phyloP scores from a whole-genome alignment of 2,329 filamentous ascomycete genomes.

The Fusarium sp. region DNA sequence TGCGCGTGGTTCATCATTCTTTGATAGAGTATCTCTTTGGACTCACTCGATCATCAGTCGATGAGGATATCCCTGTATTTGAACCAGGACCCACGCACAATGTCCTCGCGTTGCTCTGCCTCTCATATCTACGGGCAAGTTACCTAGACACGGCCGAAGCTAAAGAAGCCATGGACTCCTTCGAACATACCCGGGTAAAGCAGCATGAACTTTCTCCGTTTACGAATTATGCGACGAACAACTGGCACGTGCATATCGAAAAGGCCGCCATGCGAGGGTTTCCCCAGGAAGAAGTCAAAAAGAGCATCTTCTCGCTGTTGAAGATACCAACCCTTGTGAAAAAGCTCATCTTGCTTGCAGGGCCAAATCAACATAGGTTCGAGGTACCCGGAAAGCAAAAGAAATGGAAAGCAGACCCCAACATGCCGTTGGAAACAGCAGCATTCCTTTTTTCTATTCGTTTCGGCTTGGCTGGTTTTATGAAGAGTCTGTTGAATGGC shows the following conservation, averaged over 20 bases:
- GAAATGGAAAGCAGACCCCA: no score
- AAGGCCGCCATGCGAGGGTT: not conserved
- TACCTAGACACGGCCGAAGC: conserved; percentile 1
- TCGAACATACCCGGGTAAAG: no score
- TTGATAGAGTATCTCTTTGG: conserved; percentile 38
- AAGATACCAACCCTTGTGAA: not conserved
- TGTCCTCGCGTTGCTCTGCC: conserved; percentile 17
- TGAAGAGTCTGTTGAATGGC: not conserved
- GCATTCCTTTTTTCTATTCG: no score
- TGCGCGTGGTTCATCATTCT: conserved; percentile 38
- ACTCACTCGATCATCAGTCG: not conserved
- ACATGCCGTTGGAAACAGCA: no score
- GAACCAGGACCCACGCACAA: conserved; percentile 19
- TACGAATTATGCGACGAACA: not conserved
- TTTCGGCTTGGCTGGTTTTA: not conserved
- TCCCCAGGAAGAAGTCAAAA: not conserved
- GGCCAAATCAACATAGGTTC: no score
- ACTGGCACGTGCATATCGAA: not conserved
- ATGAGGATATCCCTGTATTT: conserved; percentile 7
- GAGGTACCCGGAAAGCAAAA: no score
- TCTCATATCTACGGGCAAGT: conserved; percentile 23
- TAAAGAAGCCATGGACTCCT: not conserved
- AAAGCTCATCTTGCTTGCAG: no score
- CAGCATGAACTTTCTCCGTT: not conserved
- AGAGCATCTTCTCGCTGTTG: not conserved